Base-by-base conservation (phyloP, 768 basidiomycete species). In the Podaxis rugospora region DNA sequence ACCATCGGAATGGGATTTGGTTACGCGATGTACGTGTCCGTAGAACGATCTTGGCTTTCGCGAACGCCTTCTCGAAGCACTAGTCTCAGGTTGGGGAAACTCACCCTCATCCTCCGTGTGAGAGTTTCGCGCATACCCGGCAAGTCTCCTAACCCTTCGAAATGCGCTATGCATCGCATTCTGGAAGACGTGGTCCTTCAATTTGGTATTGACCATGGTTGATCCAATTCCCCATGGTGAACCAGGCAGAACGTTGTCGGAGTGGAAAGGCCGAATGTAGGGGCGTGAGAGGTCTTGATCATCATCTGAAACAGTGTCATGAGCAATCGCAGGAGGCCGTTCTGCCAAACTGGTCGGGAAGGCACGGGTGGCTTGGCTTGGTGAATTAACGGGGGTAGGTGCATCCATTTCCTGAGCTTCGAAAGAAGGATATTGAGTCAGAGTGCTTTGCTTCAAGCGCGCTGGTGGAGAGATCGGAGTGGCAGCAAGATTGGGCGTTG, bases 111-210 rank as follows among this genome's bases (percentile, higher is more conserved):
- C 86, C 58, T 85, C 86, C 6, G 76, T 80, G 65, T 73, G 75
- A 25, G 75, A 69, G 39, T 68, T 74, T 44, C 75, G 70, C 11
- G 68, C 68, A 65, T 72, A 72, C 44, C 73, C 78, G 9, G 76
- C 74, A 36, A 83, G 83, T 65, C 84, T 83, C 40, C 83, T 80
- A 61, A 93, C 83, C 61, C 91, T 81, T 51, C 87, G 85, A 63
- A 98, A 77, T 35, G 98, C 86, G 16, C 92, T 90, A 62, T 61
- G 59, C 53, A 61, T 55, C 6, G 59, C 59, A 36, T 61, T 46
- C 59, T 85, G 90, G 70, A 99, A 96, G 50, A 99, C 93, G 66
- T 96, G 94, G 69, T 98, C 95, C 74, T 95, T 95, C 61, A 99
- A 78, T 71, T 86, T 92, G 40, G 90, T 93, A 72, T 99, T 98